Percentiles rank a stretch among this genome's conserved stretches.
Evolutionary conservation across 805 yeast genomes (phyloP).

Genomic region (Candida krabiensis): DNA sequence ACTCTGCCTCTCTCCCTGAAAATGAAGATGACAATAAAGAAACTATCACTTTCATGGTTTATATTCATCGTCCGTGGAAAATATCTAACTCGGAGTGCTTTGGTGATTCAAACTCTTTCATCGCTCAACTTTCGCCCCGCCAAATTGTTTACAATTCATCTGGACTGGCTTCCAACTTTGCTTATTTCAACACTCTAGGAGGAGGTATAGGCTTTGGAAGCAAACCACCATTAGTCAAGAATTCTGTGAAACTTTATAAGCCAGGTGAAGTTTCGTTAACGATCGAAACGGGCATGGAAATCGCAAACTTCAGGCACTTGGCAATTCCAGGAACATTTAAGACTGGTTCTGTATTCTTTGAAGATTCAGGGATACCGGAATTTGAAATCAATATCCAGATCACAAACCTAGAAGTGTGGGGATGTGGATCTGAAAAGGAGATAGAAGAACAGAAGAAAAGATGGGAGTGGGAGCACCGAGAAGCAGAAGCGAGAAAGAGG

Average conservation of each 20-base stretch:
- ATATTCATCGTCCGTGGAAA: slow-evolving; percentile 74
- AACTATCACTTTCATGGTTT: slow-evolving; percentile 58
- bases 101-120: slow-evolving; percentile 58
- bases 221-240: slow-evolving; percentile 59
- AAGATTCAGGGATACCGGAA: slow-evolving; percentile 31
- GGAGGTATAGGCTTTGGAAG: slow-evolving; percentile 85
- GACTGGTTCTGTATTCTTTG: slow-evolving; percentile 34
- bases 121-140: slow-evolving; percentile 67
- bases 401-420: slow-evolving; percentile 86
- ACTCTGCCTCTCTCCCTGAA: slow-evolving; percentile 10
- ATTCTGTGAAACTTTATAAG: slow-evolving; percentile 40
- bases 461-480: slow-evolving; percentile 92
- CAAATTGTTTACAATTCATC: slow-evolving; percentile 50
- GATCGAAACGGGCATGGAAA: slow-evolving; percentile 75
- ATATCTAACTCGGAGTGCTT: slow-evolving; percentile 68
- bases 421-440: slow-evolving; percentile 80
- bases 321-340: slow-evolving; percentile 53
- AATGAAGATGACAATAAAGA: slow-evolving; percentile 37
- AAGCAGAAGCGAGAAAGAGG: slow-evolving; percentile 74
- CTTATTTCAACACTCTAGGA: slow-evolving; percentile 71
- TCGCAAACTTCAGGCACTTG: slow-evolving; percentile 73
- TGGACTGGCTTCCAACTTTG: slow-evolving; percentile 29
- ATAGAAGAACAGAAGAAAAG: slow-evolving; percentile 70
- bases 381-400: slow-evolving; percentile 73
- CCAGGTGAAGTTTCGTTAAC: slow-evolving; percentile 84